Percentiles rank a stretch among this genome's conserved stretches.
Evolutionary conservation across 148 eudicot genomes (phyloP).

Genomic region (Cornus controversa): DNA sequence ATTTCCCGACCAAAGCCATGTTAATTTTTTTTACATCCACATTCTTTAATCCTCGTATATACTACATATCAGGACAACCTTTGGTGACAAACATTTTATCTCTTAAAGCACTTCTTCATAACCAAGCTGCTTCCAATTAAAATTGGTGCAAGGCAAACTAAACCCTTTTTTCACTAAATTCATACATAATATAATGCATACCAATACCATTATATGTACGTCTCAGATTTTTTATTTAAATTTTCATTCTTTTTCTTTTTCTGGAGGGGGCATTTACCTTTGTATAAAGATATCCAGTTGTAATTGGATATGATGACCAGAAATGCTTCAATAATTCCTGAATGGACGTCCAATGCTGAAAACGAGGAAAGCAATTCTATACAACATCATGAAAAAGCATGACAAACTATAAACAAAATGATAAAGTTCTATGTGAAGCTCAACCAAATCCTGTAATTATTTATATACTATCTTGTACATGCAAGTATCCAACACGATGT

Average conservation of each 20-base stretch:
- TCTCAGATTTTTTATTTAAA: background rate
- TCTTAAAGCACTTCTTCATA: background rate
- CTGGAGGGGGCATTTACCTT: slow-evolving; percentile 51
- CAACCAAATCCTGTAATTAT: background rate
- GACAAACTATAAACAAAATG: too few relatives aligned
- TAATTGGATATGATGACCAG: slow-evolving; percentile 96
- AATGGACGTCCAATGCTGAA: slow-evolving; percentile 91
- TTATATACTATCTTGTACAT: background rate
- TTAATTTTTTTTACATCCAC: too few relatives aligned
- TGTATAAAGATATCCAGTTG: slow-evolving; percentile 55
- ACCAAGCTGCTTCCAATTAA: background rate
- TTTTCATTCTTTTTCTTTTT: background rate
- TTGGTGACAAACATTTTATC: background rate
- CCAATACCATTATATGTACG: too few relatives aligned
- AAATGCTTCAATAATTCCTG: slow-evolving; percentile 96
- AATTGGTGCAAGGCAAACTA: background rate
- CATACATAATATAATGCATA: too few relatives aligned
- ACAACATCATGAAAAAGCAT: background rate
- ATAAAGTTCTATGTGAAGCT: too few relatives aligned
- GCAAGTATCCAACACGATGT: background rate
- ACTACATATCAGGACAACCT: background rate
- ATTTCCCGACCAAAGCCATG: background rate
- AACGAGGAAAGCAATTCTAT: slow-evolving; percentile 20
- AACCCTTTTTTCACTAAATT: background rate
- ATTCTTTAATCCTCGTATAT: background rate